Evolutionary conservation across 192 early-diverging fungal species (phyloP), one percentile per base, ranked within the genome.

Genomic region (Coemansia sp.): DNA sequence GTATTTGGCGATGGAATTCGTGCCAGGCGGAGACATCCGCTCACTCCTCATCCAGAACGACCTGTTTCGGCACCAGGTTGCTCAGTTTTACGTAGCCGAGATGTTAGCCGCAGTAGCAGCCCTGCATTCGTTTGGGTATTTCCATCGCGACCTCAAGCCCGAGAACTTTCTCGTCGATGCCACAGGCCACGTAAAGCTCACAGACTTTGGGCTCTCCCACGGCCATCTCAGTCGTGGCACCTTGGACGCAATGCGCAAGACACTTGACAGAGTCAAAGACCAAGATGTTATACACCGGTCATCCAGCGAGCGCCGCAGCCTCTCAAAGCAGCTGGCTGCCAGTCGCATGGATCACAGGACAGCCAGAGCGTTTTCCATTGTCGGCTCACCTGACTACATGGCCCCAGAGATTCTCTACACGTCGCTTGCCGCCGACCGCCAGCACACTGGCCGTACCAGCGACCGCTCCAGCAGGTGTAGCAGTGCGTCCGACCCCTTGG

Each of bases 371-470:
- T 95, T 89, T 65, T 93, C 93, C 0, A 88, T 95, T 27, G 95
- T 97, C 4, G 95, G 95, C 16, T 90, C 90, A 7, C 94, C 95
- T 20, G 94, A 97, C 71, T 97, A 97, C 82, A 97, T 97, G 95
- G 95, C 95, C 9, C 92, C 93, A 3, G 95, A 97, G 76, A 89
- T 96, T 34, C 84, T 97, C 18, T 83, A 75, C 52, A 86, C 87
- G 47, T 83, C 82, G 58, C 67, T 80, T 34, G 83, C 78, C 12
- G 39, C 70, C 33, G 80, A 75, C 77, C 27, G 62, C 38, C 36
- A 20, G 44, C n/a, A 31, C 47, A 58, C 40, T 44, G 68, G 18
- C 41, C 20, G 39, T 44, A 75, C 50, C 39, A 72, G 69, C 60
- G 61, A 68, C 15, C 61, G 52, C 15, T 73, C 70, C 31, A 79